A percentile compares a stretch with the other conserved stretches of the same genome.
phyloP scores from a whole-genome alignment of 495 filamentous ascomycete species.

The Penicillium pulvis region DNA sequence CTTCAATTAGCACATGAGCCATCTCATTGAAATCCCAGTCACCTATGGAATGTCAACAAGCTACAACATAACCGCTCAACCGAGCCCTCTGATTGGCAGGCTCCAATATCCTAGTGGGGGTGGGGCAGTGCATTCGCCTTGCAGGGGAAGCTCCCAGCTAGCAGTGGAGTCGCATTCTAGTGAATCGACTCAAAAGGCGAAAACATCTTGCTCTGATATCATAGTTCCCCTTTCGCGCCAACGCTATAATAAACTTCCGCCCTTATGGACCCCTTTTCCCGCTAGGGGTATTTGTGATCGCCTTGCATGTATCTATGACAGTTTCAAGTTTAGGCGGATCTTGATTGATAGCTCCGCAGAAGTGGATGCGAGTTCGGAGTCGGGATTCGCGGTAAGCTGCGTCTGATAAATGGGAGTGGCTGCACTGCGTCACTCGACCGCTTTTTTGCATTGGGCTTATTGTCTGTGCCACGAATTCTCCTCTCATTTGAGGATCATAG shows the following conservation, averaged over 20 bases:
- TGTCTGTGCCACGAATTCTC: background rate
- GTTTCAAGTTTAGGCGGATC: conserved; percentile 10
- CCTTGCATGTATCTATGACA: conserved; percentile 18
- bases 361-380: background rate
- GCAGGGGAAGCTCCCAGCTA: conserved; percentile 26
- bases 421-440: background rate
- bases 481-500: background rate
- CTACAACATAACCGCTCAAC: conserved; percentile 9
- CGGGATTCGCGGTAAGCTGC: background rate
- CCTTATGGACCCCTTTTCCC: conserved; percentile 9
- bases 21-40: background rate
- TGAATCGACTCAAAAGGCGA: background rate
- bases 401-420: conserved; percentile 1
- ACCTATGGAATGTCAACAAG: conserved; percentile 13
- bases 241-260: conserved; percentile 14
- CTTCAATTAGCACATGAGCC: background rate
- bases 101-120: conserved; percentile 22
- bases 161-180: conserved; percentile 22
- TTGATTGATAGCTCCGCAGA: background rate
- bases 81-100: conserved; percentile 17
- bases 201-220: conserved; percentile 17
- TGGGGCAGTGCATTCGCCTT: conserved; percentile 34
- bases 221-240: conserved; percentile 3
- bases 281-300: conserved; percentile 12
- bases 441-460: background rate